Conservation (phyloP, 345 rosid genomes). For the Gossypium turneri region DNA sequence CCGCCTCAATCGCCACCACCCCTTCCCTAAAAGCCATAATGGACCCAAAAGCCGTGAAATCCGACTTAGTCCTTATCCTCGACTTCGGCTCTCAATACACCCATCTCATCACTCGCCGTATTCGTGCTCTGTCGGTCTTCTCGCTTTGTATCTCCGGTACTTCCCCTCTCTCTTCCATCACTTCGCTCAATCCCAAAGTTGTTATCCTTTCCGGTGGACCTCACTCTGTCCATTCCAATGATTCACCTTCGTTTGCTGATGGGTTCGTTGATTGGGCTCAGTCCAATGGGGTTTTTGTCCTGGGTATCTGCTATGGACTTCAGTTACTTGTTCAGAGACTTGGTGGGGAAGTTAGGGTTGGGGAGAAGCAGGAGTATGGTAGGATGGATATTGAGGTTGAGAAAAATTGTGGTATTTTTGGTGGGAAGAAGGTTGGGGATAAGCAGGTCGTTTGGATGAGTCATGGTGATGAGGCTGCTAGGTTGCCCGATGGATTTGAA, state of each 20-base stretch:
- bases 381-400: conserved; percentile 85
- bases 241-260: conserved; percentile 64
- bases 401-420: conserved; percentile 50
- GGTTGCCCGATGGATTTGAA: conserved; percentile 71
- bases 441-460: conserved; percentile 95
- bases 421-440: conserved; percentile 60
- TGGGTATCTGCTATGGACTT: conserved; percentile 91
- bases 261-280: conserved; percentile 80
- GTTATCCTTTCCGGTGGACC: conserved; percentile 98
- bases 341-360: conserved; percentile 73
- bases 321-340: conserved; percentile 82
- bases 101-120: conserved; percentile 88
- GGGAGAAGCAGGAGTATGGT: conserved; percentile 90
- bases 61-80: conserved; percentile 78
- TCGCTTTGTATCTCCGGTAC: conserved; percentile 91
- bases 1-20: not conserved
- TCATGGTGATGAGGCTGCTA: conserved; percentile 83
- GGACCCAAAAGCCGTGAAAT: conserved; percentile 45
- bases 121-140: conserved; percentile 78
- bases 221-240: conserved; percentile 73
- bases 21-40: conserved; percentile 12
- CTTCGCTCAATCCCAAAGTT: conserved; percentile 56
- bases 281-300: conserved; percentile 48
- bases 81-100: conserved; percentile 94
- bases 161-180: conserved; percentile 55